Evolutionary conservation across 148 eudicot species (phyloP).

Genomic region (Tetragonia tetragonoides): DNA sequence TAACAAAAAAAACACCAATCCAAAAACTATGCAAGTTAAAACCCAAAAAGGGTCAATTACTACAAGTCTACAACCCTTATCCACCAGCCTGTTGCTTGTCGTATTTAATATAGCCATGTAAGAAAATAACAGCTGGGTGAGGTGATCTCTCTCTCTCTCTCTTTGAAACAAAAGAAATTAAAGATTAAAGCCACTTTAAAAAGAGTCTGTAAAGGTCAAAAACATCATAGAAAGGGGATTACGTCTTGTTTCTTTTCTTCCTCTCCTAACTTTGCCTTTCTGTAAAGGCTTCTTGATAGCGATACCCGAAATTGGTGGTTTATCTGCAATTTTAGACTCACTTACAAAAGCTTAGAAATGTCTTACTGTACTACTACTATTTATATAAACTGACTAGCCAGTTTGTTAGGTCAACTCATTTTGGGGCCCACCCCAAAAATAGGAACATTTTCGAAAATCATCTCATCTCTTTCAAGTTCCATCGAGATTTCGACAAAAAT

Average conservation of each 20-base stretch:
- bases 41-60: no score
- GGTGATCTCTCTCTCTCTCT: no score
- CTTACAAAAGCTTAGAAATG: background rate
- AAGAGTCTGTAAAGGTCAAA: slow-evolving; percentile 2
- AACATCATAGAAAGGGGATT: background rate
- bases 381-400: no score
- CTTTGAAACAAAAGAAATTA: background rate
- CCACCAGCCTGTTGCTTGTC: slow-evolving; percentile 7
- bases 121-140: background rate
- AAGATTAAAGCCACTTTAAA: background rate
- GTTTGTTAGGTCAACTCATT: background rate
- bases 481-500: no score
- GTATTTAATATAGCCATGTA: background rate
- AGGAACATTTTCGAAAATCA: no score
- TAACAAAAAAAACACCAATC: no score
- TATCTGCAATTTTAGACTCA: background rate
- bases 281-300: slow-evolving; percentile 6
- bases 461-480: no score
- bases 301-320: background rate
- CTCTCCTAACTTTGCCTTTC: background rate
- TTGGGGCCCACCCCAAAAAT: background rate
- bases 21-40: no score
- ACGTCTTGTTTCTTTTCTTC: background rate
- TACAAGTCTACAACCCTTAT: slow-evolving; percentile 1
- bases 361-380: no score